Evolutionary conservation across 805 yeast species (phyloP).

Genomic region (Ogataea ganodermae): DNA sequence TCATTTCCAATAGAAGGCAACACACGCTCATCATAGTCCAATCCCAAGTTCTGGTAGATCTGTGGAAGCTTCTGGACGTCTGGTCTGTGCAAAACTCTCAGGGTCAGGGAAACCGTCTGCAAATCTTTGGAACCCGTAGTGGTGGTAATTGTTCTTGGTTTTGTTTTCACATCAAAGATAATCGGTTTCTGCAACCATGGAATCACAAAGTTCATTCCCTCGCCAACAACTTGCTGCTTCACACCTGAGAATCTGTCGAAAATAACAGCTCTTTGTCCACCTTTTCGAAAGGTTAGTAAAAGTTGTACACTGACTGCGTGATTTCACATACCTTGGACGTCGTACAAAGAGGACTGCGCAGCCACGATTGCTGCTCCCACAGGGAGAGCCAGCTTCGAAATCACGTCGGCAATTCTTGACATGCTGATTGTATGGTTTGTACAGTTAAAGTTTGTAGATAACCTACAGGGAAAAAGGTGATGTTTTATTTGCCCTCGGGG

Average conservation of each 20-base stretch:
- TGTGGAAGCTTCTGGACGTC: slow-evolving; percentile 79
- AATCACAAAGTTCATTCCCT: slow-evolving; percentile 92
- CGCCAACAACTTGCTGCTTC: slow-evolving; percentile 84
- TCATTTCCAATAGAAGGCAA: slow-evolving; percentile 96
- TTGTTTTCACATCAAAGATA: slow-evolving; percentile 90
- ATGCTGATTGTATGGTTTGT: slow-evolving; percentile 26
- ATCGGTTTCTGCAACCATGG: slow-evolving; percentile 97
- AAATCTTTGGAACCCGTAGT: slow-evolving; percentile 96
- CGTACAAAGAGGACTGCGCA: slow-evolving; percentile 84
- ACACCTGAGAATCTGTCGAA: slow-evolving; percentile 93
- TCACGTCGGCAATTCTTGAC: slow-evolving; percentile 43
- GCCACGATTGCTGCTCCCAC: slow-evolving; percentile 68
- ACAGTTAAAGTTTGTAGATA: neutral
- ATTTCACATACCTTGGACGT: slow-evolving; percentile 64
- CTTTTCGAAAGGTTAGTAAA: slow-evolving; percentile 8
- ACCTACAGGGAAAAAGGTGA: neutral
- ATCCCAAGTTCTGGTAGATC: slow-evolving; percentile 88
- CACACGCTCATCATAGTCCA: slow-evolving; percentile 95
- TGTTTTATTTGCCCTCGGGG: slow-evolving; percentile 1
- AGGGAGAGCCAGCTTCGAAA: slow-evolving; percentile 63
- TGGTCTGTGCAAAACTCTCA: slow-evolving; percentile 93
- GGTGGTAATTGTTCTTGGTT: slow-evolving; percentile 89
- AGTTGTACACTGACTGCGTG: too few relatives aligned
- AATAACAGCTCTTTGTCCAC: slow-evolving; percentile 94
- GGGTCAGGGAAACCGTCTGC: slow-evolving; percentile 91